These are phyloP conservation scores for Schizothecium vesticola DNA, from an alignment of 495 filamentous ascomycete genomes.

Conservation along the genomic window DNA sequence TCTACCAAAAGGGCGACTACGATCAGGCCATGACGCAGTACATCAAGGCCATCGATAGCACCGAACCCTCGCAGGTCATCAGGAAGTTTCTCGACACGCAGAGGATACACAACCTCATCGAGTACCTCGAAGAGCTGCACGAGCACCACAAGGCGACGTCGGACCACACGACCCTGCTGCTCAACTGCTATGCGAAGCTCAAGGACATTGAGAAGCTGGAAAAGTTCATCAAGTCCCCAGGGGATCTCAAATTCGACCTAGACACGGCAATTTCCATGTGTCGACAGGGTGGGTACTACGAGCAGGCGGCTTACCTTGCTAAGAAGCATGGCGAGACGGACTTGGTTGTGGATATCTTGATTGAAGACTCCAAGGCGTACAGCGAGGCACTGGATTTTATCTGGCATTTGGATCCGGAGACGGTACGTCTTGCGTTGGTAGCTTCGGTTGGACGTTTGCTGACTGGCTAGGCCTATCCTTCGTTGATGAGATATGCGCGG, in stretches of 20 bases:
- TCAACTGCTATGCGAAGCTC: slow-evolving; percentile 97
- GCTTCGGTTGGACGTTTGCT: neutral
- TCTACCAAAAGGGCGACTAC: slow-evolving; percentile 93
- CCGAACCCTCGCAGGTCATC: slow-evolving; percentile 91
- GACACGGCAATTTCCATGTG: slow-evolving; percentile 98
- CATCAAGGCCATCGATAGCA: slow-evolving; percentile 89
- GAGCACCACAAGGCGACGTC: slow-evolving; percentile 88
- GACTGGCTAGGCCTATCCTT: slow-evolving; percentile 66
- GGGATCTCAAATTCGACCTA: slow-evolving; percentile 91
- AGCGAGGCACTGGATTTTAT: slow-evolving; percentile 86
- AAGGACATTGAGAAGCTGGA: slow-evolving; percentile 95
- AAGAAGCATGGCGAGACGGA: slow-evolving; percentile 92
- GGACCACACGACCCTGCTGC: slow-evolving; percentile 90
- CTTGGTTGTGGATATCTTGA: slow-evolving; percentile 87
- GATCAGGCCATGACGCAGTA: slow-evolving; percentile 99
- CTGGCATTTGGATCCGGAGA: slow-evolving; percentile 76
- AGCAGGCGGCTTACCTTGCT: slow-evolving; percentile 92
- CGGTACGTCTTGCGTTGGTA: slow-evolving; percentile 44
- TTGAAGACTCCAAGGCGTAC: slow-evolving; percentile 90
- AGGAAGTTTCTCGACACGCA: slow-evolving; percentile 95
- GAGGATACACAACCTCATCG: slow-evolving; percentile 92
- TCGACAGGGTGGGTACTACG: slow-evolving; percentile 93
- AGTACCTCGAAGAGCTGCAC: slow-evolving; percentile 94
- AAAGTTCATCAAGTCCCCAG: slow-evolving; percentile 91
- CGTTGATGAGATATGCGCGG: slow-evolving; percentile 91